Conservation (phyloP, 768 basidiomycete species). For the Phaeotremella skinneri region DNA sequence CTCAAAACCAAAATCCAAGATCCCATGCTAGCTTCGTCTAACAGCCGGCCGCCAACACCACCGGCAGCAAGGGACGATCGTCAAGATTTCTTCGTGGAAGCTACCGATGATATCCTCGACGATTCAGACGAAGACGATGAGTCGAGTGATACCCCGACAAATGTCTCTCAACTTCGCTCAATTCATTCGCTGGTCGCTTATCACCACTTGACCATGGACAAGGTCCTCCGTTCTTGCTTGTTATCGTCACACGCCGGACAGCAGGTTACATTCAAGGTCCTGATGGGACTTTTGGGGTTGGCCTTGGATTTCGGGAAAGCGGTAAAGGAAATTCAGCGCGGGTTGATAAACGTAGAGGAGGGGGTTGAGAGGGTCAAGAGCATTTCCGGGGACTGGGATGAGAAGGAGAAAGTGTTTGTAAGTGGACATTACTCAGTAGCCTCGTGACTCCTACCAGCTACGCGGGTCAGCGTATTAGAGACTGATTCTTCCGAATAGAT, state of each 20-base stretch:
- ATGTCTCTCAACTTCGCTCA: slow-evolving; percentile 27
- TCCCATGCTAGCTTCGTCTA: background rate
- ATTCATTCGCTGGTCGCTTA: slow-evolving; percentile 38
- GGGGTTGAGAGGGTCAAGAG: slow-evolving; percentile 19
- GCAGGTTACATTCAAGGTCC: slow-evolving; percentile 31
- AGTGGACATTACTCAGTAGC: slow-evolving; percentile 8
- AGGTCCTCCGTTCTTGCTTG: slow-evolving; percentile 29
- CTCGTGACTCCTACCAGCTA: background rate
- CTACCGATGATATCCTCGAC: slow-evolving; percentile 11
- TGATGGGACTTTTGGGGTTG: slow-evolving; percentile 36
- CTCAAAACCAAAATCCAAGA: slow-evolving; percentile 9
- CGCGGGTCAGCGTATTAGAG: background rate
- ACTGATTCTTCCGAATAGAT: slow-evolving; percentile 14
- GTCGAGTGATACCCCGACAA: background rate
- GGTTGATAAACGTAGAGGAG: slow-evolving; percentile 12
- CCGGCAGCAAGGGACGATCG: slow-evolving; percentile 10
- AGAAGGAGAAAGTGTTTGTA: slow-evolving; percentile 39
- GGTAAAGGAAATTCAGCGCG: slow-evolving; percentile 30
- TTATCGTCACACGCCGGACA: slow-evolving; percentile 24
- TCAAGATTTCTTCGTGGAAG: slow-evolving; percentile 12
- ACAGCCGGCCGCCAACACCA: background rate
- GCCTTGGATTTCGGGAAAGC: slow-evolving; percentile 40
- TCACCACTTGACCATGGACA: slow-evolving; percentile 35
- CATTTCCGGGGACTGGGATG: slow-evolving; percentile 30
- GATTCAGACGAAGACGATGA: slow-evolving; percentile 12